Base-by-base conservation (phyloP, 2,329 filamentous ascomycete species). In the Diplodia corticola region DNA sequence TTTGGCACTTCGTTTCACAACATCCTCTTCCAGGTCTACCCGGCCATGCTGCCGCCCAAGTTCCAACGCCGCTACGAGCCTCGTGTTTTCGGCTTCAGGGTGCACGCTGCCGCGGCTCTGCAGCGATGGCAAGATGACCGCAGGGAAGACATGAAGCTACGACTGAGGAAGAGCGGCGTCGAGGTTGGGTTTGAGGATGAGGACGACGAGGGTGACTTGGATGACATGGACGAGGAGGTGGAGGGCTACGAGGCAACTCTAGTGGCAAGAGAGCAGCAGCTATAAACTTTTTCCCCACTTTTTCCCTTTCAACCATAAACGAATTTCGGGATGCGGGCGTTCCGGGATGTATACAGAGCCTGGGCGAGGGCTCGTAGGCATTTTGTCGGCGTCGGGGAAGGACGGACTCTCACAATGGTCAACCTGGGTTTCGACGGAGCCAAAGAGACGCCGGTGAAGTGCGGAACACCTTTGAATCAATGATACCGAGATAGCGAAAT, bases 1-100 rank as follows among this genome's bases (percentile, higher is more conserved):
- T 99, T 99, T 72, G 95, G 95, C 72, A 93, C 94, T 55, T 96
- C 92, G 2, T 99, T 99, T 84, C 94, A 97, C 84, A 97, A 97
- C 81, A 97, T 99, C 80, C 88, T 99, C 69, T 98, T 99, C 83
- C 95, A 99, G 79, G 95, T 99, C 65, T 98, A 98, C 77, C 94
- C 95, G 5, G 88, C 91, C 26, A 85, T 99, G 72, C 88, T 96
- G 61, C 95, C 95, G 3, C 83, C 88, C 71, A 99, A 98, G 85
- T 92, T 88, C 72, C 84, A 89, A 69, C 89, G 92, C 70, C 88
- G 95, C 71, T 97, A 98, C 80, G 87, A 94, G 66, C 95, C 95
- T 26, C 88, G 91, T 67, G 90, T 96, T 68, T 99, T 95, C 78
- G 95, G 95, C 37, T 99, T 99, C 84, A 92, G 92, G 75, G 93